These are phyloP conservation scores for Suillus alpinus DNA, from an alignment of 768 basidiomycete genomes.

Conservation along the genomic window DNA sequence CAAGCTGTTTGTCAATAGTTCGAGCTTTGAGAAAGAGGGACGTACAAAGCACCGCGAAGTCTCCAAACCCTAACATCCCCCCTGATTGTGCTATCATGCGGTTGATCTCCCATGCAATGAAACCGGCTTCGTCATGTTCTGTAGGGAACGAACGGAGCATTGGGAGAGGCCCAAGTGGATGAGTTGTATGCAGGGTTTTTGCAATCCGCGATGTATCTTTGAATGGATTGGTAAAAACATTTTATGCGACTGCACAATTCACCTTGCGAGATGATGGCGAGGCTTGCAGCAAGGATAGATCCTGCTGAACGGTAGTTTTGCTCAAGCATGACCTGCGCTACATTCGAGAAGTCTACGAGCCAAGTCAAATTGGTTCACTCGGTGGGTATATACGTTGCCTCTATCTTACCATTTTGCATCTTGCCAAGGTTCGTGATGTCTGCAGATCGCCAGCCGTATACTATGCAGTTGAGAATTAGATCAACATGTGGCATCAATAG, in stretches of 20 bases:
- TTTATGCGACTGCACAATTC: conserved; percentile 5
- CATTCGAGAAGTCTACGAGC: conserved; percentile 57
- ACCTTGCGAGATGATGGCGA: conserved; percentile 86
- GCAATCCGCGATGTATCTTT: conserved; percentile 72
- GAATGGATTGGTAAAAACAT: not conserved
- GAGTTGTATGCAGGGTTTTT: conserved; percentile 70
- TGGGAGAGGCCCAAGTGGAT: conserved; percentile 60
- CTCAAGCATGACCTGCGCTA: conserved; percentile 72
- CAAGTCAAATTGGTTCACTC: not conserved
- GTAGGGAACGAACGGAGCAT: conserved; percentile 50
- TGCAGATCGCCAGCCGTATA: conserved; percentile 86
- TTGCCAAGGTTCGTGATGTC: conserved; percentile 71
- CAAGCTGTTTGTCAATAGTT: not conserved
- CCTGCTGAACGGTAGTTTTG: conserved; percentile 86
- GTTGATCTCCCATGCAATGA: conserved; percentile 77
- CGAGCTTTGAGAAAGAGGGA: conserved; percentile 8
- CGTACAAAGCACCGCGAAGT: conserved; percentile 83
- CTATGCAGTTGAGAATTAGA: conserved; percentile 27
- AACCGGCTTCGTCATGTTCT: conserved; percentile 65
- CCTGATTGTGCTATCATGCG: conserved; percentile 72
- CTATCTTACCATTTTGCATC: conserved; percentile 58
- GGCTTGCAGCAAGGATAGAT: conserved; percentile 65
- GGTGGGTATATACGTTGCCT: not conserved
- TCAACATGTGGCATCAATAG: not conserved
- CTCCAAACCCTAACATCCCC: conserved; percentile 65